Evolutionary conservation across 2,329 filamentous ascomycete genomes (phyloP).

Genomic region (Aspergillus aculeatinus): DNA sequence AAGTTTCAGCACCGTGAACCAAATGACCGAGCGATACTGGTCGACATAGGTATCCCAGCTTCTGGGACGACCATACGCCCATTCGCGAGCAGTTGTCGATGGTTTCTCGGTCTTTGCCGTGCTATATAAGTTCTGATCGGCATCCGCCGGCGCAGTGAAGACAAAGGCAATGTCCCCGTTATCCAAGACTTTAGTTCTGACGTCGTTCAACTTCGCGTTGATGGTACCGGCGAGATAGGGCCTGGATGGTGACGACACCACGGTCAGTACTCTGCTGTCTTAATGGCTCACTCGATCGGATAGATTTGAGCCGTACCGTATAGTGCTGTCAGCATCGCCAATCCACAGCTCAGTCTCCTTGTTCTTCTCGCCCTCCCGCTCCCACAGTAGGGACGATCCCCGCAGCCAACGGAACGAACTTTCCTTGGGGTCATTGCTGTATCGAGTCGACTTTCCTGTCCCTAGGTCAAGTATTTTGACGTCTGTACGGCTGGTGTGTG

Average conservation of each 20-base stretch:
- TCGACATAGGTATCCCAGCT: constrained; percentile 1
- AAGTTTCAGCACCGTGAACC: constrained; percentile 2
- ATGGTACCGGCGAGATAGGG: constrained; percentile 2
- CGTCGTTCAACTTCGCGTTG: not conserved
- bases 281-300: too few species aligned
- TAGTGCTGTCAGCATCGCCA: not conserved
- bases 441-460: not conserved
- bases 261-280: too few species aligned
- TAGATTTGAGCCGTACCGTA: not conserved
- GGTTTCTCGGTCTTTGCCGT: not conserved
- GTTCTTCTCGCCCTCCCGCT: not conserved
- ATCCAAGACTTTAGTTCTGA: not conserved
- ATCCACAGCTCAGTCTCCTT: constrained; percentile 1
- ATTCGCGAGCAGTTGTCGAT: not conserved
- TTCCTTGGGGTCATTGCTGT: constrained; percentile 4
- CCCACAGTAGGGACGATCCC: not conserved
- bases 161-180: constrained; percentile 2
- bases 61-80: constrained; percentile 1
- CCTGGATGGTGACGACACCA: not conserved
- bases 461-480: constrained; percentile 1
- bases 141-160: not conserved
- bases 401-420: constrained; percentile 1
- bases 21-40: constrained; percentile 3
- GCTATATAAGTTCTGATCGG: constrained; percentile 1
- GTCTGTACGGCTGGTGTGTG: not conserved